Base-by-base conservation (phyloP, 306 rosid species). In the Sesbania bispinosa region DNA sequence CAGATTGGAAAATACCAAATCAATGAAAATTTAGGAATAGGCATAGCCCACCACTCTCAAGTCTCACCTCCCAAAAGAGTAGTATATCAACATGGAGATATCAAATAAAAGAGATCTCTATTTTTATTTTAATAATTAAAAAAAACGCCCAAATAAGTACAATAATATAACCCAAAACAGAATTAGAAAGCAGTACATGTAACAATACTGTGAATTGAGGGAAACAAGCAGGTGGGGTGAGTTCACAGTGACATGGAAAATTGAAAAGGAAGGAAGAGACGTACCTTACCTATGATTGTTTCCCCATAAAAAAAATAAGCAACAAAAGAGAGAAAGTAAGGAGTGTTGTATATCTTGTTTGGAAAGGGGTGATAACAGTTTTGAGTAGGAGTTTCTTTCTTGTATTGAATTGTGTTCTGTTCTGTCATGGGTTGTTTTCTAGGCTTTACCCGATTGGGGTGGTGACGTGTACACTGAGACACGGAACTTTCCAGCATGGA, bases 401-500 rank as follows among this genome's bases (percentile, higher is more conserved):
- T 19, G n/a, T n/a, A n/a, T n/a, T 27, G 30, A 27, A 27, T 27
- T 27, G 30, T 9, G n/a, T n/a, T n/a, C n/a, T n/a, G n/a, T n/a
- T n/a, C n/a, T n/a, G 20, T 63, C 4, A 57, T 73, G 79, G 32
- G 52, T 72, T n/a, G 48, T 16, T 35, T n/a, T 71, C 42, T 74
- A 27, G 79, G 14, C 74, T 54, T 80, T 75, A 67, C 79, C 79
- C 48, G 13, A 38, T 5, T 5, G 23, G 73, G 39, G 68, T 32
- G 80, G 51, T 83, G 93, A 93, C 92, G 91, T 93, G 93, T 67
- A 52, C 82, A 59, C 14, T 1, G 18, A 18, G 82, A 60, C 47
- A 21, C 45, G 71, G 85, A 85, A 87, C 90, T 85, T 90, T 90
- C 86, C 96, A 87, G 88, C 96, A 71, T 93, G 98, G 98, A 18